Evolutionary conservation across 2,329 filamentous ascomycete species (phyloP), one percentile per base, ranked within the genome.

Genomic region (Neopestalotiopsis clavispora): DNA sequence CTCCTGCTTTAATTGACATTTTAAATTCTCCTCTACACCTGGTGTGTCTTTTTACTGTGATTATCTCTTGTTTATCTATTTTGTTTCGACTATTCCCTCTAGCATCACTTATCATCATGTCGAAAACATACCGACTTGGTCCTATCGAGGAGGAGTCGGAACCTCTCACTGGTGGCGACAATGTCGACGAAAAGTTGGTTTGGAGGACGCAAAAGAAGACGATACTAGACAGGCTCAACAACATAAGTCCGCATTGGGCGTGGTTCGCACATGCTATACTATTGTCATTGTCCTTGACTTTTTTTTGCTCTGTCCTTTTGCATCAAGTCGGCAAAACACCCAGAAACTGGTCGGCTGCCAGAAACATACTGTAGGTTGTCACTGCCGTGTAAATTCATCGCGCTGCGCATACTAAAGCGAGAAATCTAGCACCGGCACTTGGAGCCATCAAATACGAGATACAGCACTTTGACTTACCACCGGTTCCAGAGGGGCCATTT

Each of bases 361-460:
- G 65, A 67, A 34, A 69, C 68, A 49, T 78, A 80, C 65, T 84
- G 83, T 85, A 77, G 71, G 83, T 76, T 69, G 20, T 30, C 14
- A 4, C 32, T n/a, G 23, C 10, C n/a, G 9, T 7, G 6, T 30
- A 17, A 49, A 10, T 42, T 17, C 49, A 56, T 0, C 4, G 28
- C n/a, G 58, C 28, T 52, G 32, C 12, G 30, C 65, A 71, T 71
- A 38, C n/a, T 20, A 62, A 38, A 40, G 9, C n/a, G 17, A 73
- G 65, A 74, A 60, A 13, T 45, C 60, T 66, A 87, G 85, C 84
- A 49, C 84, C 85, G 5, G 84, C 84, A 57, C 81, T 81, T 1
- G 77, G 80, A 30, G 80, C 82, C 0, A 82, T 87, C 6, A 78
- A 82, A 70, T 88, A 88, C 73, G 79, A 87, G 71, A 83, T 79